These are phyloP conservation scores for Calvatia gigantea DNA, from an alignment of 768 basidiomycete genomes.

Conservation along the genomic window DNA sequence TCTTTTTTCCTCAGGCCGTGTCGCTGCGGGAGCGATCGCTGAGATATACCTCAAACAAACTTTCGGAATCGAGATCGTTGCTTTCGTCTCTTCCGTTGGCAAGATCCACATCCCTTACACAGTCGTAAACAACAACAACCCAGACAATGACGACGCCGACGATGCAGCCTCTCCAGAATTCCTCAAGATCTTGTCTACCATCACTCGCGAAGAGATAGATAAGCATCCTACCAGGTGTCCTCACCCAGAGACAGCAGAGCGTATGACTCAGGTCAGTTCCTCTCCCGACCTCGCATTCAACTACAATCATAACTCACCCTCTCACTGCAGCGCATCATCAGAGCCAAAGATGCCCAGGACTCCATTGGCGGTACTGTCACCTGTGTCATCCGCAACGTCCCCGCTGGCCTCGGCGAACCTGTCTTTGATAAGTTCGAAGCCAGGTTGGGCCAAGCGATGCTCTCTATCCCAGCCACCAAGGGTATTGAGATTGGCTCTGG, in stretches of 20 bases:
- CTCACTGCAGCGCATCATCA: slow-evolving; percentile 81
- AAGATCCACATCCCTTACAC: slow-evolving; percentile 77
- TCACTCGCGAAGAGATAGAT: slow-evolving; percentile 89
- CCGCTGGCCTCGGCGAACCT: slow-evolving; percentile 92
- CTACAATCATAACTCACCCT: slow-evolving; percentile 7
- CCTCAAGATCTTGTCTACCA: slow-evolving; percentile 66
- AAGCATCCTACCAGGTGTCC: slow-evolving; percentile 86
- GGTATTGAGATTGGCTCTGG: slow-evolving; percentile 98
- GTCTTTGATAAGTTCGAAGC: slow-evolving; percentile 99
- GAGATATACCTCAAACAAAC: slow-evolving; percentile 89
- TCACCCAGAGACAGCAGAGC: slow-evolving; percentile 80
- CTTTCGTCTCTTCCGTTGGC: slow-evolving; percentile 95
- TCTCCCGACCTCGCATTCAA: background rate
- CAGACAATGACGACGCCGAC: slow-evolving; percentile 58
- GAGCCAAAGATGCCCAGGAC: slow-evolving; percentile 86
- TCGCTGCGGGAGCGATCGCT: slow-evolving; percentile 97
- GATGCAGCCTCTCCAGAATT: slow-evolving; percentile 86
- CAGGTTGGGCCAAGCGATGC: slow-evolving; percentile 93
- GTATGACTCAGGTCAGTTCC: slow-evolving; percentile 78
- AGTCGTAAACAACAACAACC: slow-evolving; percentile 39
- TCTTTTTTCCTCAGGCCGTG: slow-evolving; percentile 57
- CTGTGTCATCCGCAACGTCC: slow-evolving; percentile 90
- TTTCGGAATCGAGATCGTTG: slow-evolving; percentile 91
- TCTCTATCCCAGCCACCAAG: slow-evolving; percentile 98
- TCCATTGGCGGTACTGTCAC: slow-evolving; percentile 99